These are phyloP conservation scores for Diaporthe sp. DNA, from an alignment of 2,329 filamentous ascomycete genomes.

Conservation along the genomic window DNA sequence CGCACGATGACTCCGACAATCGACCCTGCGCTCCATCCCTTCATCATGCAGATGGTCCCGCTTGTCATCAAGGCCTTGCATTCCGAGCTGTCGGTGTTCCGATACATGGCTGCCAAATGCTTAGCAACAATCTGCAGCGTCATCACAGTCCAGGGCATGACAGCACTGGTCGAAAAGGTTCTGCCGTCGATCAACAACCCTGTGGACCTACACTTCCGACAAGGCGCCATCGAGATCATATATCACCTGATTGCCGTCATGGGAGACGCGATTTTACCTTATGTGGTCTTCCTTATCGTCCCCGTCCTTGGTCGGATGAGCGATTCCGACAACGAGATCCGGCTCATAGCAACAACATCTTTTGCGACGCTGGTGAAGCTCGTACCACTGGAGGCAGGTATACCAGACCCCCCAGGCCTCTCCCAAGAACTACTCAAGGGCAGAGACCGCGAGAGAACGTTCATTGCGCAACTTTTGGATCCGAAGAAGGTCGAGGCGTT, in stretches of 20 bases:
- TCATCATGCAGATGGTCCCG: constrained; percentile 87
- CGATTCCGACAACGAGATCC: constrained; percentile 95
- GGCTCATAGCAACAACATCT: constrained; percentile 93
- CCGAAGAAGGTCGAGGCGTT: constrained; percentile 97
- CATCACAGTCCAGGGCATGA: constrained; percentile 95
- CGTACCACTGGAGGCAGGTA: constrained; percentile 95
- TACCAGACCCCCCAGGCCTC: constrained; percentile 94
- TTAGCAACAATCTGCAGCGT: constrained; percentile 98
- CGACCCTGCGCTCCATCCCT: constrained; percentile 79
- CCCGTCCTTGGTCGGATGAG: constrained; percentile 98
- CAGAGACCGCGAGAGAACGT: constrained; percentile 93
- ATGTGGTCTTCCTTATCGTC: constrained; percentile 98
- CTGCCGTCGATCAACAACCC: constrained; percentile 93
- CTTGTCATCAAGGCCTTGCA: constrained; percentile 89
- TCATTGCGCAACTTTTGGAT: constrained; percentile 96
- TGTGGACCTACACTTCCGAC: constrained; percentile 87
- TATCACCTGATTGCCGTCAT: constrained; percentile 99
- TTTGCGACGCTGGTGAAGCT: constrained; percentile 98
- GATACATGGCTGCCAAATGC: constrained; percentile 97
- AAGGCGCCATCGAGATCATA: constrained; percentile 94
- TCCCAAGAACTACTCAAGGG: constrained; percentile 90
- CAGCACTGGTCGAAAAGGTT: constrained; percentile 92
- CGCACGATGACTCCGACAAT: constrained; percentile 95
- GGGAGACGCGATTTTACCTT: constrained; percentile 95
- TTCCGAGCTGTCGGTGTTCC: constrained; percentile 89